phyloP scores from a whole-genome alignment of 1,284 basidiomycete species.

The Moesziomyces sp. region DNA sequence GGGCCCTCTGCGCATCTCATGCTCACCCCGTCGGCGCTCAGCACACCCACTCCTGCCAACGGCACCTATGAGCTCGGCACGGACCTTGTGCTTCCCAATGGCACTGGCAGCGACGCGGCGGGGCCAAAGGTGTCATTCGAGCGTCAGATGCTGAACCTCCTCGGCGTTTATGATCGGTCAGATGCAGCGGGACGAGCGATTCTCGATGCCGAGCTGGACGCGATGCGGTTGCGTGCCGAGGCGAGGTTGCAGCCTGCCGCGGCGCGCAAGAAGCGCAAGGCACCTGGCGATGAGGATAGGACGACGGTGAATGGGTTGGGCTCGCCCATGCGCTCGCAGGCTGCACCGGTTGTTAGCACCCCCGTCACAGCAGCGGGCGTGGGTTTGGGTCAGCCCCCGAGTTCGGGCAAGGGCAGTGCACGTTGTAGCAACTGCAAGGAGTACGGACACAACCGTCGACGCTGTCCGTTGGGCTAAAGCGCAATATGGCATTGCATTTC shows the following conservation, averaged over 20 bases:
- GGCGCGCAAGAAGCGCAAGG: conserved; percentile 26
- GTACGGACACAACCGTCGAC: conserved; percentile 40
- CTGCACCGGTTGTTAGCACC: too few relatives aligned
- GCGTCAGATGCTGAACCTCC: conserved; percentile 35
- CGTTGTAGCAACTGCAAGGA: conserved; percentile 48
- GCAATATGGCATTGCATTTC: too few relatives aligned
- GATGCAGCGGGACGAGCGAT: conserved; percentile 15
- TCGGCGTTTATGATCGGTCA: conserved; percentile 30
- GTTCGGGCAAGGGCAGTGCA: conserved; percentile 38
- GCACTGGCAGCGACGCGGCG: not conserved
- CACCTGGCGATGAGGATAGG: conserved; percentile 9
- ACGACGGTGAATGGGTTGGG: conserved; percentile 9
- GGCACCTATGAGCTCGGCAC: conserved; percentile 15
- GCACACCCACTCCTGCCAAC: conserved; percentile 12
- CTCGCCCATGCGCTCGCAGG: conserved; percentile 8
- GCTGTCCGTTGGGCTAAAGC: conserved; percentile 38
- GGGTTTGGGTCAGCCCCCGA: conserved; percentile 5
- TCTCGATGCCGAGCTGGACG: conserved; percentile 34
- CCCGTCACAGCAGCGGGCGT: too few relatives aligned
- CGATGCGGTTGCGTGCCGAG: conserved; percentile 22
- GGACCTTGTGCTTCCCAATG: conserved; percentile 3
- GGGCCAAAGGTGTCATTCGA: conserved; percentile 29
- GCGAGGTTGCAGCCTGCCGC: conserved; percentile 9
- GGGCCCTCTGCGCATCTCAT: conserved; percentile 26
- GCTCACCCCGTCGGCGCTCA: conserved; percentile 10